Base-by-base conservation (phyloP, 2,329 filamentous ascomycete genomes). In the Rutstroemia sp. region DNA sequence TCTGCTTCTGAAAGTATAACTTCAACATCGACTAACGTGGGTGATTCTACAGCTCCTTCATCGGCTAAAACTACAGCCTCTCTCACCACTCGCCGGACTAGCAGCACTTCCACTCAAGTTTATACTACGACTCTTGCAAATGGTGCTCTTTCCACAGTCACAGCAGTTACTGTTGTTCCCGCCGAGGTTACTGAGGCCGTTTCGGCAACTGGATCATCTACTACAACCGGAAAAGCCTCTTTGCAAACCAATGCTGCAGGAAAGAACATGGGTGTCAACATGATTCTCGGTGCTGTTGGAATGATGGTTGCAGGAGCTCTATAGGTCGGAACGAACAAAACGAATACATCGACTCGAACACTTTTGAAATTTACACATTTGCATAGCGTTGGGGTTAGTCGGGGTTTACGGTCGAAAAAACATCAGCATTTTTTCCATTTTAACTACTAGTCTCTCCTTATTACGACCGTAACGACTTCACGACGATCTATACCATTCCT, bases 51-150 rank as follows among this genome's bases (percentile, higher is more conserved):
- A 56, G 52, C 59, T 44, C 55, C 57, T 56, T 56, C 56, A 46
- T 21, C 54, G 54, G 48, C 49, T 52, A 34, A 52, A 56, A 44
- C 41, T 41, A n/a, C 16, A 18, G 18, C 39, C 39, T 41, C 18
- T 19, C 39, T 41, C 14, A 41, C 39, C 14, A 41, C 39, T 7
- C 14, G 18, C 14, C 18, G 16, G 14, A 41, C 39, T 41, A 41
- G 39, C 18, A 41, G 39, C 39, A 41, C 39, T 41, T 41, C 39
- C 5, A 41, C 39, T 41, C 57, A 61, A n/a, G 59, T 67, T 10
- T 65, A 54, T 42, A 67, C 65, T 8, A 65, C 66, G 4, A 68
- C 65, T 2, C 37, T 64, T 7, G 50, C 64, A 8, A 60, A 63
- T 48, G 66, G 66, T n/a, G 58, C 55, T 1, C 54, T 61, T 12